Evolutionary conservation across 139 green algal genomes (phyloP).

Genomic region (Chlorella vulgaris): DNA sequence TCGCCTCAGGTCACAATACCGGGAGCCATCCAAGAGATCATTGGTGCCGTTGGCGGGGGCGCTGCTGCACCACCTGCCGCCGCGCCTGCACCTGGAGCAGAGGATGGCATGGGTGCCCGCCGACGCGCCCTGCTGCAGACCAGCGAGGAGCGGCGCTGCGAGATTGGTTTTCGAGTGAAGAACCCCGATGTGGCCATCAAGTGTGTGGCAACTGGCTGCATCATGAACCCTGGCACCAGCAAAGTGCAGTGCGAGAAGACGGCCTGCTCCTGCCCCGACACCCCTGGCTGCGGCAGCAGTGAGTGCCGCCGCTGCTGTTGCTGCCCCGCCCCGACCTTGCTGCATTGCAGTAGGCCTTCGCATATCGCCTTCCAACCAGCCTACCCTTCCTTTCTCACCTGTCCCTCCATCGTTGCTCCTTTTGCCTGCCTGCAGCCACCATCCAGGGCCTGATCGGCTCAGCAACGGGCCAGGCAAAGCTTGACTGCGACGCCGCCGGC

Average conservation of each 20-base stretch:
- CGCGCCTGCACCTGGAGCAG: background rate
- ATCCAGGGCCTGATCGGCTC: slow-evolving; percentile 13
- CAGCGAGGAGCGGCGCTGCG: background rate
- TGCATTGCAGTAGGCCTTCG: background rate
- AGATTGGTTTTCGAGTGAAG: background rate
- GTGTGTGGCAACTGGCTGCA: slow-evolving; percentile 3
- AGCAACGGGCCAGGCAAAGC: background rate
- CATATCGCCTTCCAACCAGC: background rate
- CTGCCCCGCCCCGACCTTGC: background rate
- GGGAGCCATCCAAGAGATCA: background rate
- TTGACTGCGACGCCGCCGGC: slow-evolving; percentile 9
- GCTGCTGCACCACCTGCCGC: background rate
- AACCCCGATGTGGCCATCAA: background rate
- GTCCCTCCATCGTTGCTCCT: background rate
- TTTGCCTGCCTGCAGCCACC: background rate
- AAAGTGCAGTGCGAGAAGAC: background rate
- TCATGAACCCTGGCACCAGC: background rate
- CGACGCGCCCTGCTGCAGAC: background rate
- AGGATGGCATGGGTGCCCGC: background rate
- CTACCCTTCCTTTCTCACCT: background rate
- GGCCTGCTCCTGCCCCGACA: background rate
- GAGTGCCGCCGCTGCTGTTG: background rate
- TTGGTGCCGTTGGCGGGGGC: background rate
- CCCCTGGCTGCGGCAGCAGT: background rate
- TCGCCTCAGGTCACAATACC: background rate